Evolutionary conservation across 805 yeast genomes (phyloP).

Genomic region (Ogataea ramenticola): DNA sequence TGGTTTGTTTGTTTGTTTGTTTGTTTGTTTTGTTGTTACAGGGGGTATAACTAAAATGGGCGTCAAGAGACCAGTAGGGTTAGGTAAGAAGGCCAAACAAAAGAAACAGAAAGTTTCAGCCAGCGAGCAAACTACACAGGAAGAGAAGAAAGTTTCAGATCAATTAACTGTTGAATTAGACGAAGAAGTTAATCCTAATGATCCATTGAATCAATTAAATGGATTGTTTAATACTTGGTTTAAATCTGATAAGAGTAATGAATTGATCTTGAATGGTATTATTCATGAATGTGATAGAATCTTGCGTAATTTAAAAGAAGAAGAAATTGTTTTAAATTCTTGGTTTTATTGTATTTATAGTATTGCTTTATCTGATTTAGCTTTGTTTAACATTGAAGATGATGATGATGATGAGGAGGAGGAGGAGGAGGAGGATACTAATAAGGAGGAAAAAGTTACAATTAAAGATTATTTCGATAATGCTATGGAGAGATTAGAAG

Average conservation of each 20-base stretch:
- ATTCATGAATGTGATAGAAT: constrained; percentile 89
- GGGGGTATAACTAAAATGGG: constrained; percentile 32
- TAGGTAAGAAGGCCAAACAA: constrained; percentile 45
- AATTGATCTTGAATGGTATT: constrained; percentile 68
- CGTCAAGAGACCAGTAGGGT: constrained; percentile 55
- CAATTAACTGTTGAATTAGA: constrained; percentile 60
- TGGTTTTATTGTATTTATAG: constrained; percentile 72
- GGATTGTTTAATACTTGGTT: constrained; percentile 67
- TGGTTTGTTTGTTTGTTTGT: too few species aligned
- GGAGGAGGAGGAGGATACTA: constrained; percentile 3
- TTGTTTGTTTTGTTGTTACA: too few species aligned
- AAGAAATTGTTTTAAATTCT: constrained; percentile 29
- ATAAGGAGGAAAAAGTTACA: constrained; percentile 18
- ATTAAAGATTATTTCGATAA: constrained; percentile 58
- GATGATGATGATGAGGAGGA: constrained; percentile 13
- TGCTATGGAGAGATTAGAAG: constrained; percentile 60
- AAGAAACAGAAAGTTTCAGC: constrained; percentile 27
- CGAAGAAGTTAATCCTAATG: constrained; percentile 65
- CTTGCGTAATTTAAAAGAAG: constrained; percentile 38
- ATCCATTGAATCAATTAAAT: constrained; percentile 68
- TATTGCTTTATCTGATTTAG: constrained; percentile 56
- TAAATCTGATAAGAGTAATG: constrained; percentile 50
- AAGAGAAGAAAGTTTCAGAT: constrained; percentile 12
- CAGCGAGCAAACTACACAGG: too few species aligned
- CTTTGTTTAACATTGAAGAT: constrained; percentile 38